Conservation (phyloP, 2,329 filamentous ascomycete genomes). For the Paecilomyces sp. region DNA sequence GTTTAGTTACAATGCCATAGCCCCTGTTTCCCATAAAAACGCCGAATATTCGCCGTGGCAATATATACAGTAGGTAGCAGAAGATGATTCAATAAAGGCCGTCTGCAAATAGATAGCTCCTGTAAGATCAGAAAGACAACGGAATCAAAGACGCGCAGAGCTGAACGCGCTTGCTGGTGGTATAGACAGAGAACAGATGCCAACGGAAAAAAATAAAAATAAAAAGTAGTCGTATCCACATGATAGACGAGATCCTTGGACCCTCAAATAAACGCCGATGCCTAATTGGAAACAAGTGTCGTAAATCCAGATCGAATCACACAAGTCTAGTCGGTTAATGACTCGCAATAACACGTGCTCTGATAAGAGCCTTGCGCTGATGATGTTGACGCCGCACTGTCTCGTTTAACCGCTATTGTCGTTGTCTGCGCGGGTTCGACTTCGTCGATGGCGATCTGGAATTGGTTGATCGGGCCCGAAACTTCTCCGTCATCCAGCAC, state of each 20-base stretch:
- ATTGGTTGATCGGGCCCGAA: constrained; percentile 14
- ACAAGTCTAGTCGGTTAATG: constrained; percentile 24
- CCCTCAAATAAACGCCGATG: background rate
- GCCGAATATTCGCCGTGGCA: background rate
- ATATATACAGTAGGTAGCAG: background rate
- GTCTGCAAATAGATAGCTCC: background rate
- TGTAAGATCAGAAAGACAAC: background rate
- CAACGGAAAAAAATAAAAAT: background rate
- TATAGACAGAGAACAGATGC: background rate
- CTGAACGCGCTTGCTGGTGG: background rate
- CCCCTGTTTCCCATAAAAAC: background rate
- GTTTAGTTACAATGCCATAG: background rate
- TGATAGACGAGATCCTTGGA: background rate
- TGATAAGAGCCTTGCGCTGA: constrained; percentile 27
- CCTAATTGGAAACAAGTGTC: background rate
- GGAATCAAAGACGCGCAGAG: background rate
- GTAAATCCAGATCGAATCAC: constrained; percentile 4
- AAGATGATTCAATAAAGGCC: background rate
- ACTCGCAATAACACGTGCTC: constrained; percentile 28
- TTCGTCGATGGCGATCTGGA: constrained; percentile 27
- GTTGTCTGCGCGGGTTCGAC: constrained; percentile 24
- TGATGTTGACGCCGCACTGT: constrained; percentile 23
- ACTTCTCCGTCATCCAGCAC: constrained; percentile 47
- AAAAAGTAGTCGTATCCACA: background rate
- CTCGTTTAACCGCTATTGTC: constrained; percentile 23